Base-by-base conservation (phyloP, 352 stramenopile species). In the Phytophthora boehmeriae region DNA sequence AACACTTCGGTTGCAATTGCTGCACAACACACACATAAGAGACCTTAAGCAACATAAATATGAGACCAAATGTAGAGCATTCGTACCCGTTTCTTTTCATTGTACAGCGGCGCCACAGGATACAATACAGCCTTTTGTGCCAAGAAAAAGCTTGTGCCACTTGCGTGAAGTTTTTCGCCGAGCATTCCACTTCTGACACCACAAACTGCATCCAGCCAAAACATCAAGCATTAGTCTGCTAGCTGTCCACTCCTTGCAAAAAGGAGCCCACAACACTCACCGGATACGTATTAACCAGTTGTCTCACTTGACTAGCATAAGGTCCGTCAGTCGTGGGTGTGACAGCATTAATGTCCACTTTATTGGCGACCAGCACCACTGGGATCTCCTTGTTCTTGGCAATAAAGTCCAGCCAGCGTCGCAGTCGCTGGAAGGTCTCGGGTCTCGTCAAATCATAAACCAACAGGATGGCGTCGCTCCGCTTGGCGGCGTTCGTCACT, bases 41-140 rank as follows among this genome's bases (percentile, higher is more conserved):
- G 48, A 25, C 6, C 17, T 50, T 42, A 30, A 39, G 34, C 1
- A 30, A 44, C 34, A n/a, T 4, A 54, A 45, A 23, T 11, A 50
- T 25, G 32, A 43, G 14, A 45, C 30, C 34, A n/a, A 13, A 16
- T 38, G 23, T 6, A 38, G 8, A 9, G 41, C 2, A 39, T 44
- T 44, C 19, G 16, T 76, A 93, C 86, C 54, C 81, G 78, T 54
- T 89, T 93, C 60, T 90, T 89, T 54, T 82, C 81, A 64, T 96
- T 86, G 73, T 93, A 96, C 23, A 97, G 71, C n/a, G 89, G 89
- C 20, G 88, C 78, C 19, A 95, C 78, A 3, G 89, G 89, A 63
- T 97, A 97, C 10, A 97, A 36, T n/a, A 97, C 89, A 5, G 88
- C 86, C 59, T 96, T 95, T 51, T 96, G 88, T 2, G 89, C 89